Evolutionary conservation across 139 green algal genomes (phyloP), one percentile per base, ranked within the genome.

Genomic region (Pleodorina starrii): DNA sequence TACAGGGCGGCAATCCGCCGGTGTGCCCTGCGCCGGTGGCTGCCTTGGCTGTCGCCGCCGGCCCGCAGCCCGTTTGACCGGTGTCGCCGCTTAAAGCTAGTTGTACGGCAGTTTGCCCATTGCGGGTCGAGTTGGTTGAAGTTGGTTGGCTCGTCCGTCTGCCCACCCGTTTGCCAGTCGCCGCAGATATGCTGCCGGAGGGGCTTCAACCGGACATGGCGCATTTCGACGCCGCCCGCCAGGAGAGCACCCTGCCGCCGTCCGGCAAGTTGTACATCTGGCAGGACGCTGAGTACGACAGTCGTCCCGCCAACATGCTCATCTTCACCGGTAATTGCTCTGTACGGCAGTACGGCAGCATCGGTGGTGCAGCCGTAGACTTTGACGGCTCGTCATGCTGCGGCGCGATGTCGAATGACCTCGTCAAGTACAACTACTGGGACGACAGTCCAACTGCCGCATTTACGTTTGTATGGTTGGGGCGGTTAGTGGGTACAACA

Each of bases 251-350:
- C 12, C 36, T 76, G 16, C 35, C 35, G 35, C 68, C 35, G 32
- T 29, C 68, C 32, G 36, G 35, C 19, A 29, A 21, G 35, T 32
- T 76, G 35, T 76, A 48, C 68, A 76, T 76, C 68, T 76, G 68
- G 68, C 68, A 76, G 68, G 68, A 76, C 68, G 68, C 68, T 3
- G 35, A 76, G 68, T 76, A 76, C 36, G 68, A 76, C 35, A 5
- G 32, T 46, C 68, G 68, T 7, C 68, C 68, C 35, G 68, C 68
- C 27, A 76, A 76, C 38, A 76, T 76, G 35, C 36, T 76, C 38
- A 23, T 76, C 68, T 76, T 76, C 38, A 46, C 19, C 35, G 68
- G 68, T 32, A 46, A 46, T 32, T 76, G 68, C 38, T 27, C 36
- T 29, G 68, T 76, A 25, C 35, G 36, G 35, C 68, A 76, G 35